Base-by-base conservation (phyloP, 192 early-diverging fungal genomes). In the Mortierella alpina region DNA sequence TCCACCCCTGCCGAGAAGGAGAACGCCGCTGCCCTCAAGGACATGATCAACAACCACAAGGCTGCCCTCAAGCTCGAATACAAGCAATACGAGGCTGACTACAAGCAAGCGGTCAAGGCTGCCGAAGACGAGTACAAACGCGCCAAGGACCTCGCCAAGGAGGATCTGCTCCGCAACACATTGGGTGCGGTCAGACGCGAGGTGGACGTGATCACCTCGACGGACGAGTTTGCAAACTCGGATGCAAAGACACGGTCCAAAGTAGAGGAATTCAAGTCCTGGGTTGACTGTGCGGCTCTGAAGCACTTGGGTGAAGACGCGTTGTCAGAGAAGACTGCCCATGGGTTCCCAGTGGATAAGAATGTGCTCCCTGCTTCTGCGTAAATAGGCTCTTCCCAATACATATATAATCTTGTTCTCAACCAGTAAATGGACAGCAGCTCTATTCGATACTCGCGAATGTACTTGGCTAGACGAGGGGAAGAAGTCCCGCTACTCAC, bases 201-300 rank as follows among this genome's bases (percentile, higher is more conserved):
- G 23, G 45, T 77, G 6, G 75, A 77, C 40, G 23, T 31, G 2
- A 62, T 77, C 11, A 15, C 39, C 1, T 48, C 60, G 0, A 64
- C 75, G 1, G 68, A 70, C 5, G 61, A 51, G 20, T 70, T 51
- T 65, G 39, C 47, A 17, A 53, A 51, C 7, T 46, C 62, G 14
- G 75, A 77, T 18, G 47, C 55, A 51, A 77, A 77, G 45, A 70
- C 68, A 5, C 55, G 52, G 14, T n/a, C 48, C 42, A 76, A 76
- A 61, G 45, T 76, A 47, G 59, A 56, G 17, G 49, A 44, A 8
- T 63, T 62, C 59, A 53, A 42, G 23, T 13, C 41, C 4, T 56
- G 59, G 51, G 47, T 72, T 20, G 23, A 42, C 40, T 23, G 23
- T 61, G 20, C 56, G 2, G 47, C 56, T 20, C 48, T 55, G 17